A percentile compares a stretch with the other conserved stretches of the same genome.
Evolutionary conservation across 371 early-diverging fungal species (phyloP).

Genomic region (Ecytonucleospora hepatopenaei): DNA sequence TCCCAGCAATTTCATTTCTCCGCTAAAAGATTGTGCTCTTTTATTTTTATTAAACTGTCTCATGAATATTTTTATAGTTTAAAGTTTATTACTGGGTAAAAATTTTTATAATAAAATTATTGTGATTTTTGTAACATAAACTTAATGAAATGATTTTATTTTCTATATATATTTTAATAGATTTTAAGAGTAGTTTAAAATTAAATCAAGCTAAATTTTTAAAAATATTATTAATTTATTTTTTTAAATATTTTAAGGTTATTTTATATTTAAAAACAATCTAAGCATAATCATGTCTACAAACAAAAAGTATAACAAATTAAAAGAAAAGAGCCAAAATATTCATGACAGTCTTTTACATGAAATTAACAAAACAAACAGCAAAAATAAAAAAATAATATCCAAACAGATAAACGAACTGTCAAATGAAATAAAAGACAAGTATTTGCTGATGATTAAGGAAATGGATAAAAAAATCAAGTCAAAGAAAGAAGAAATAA

Average conservation of each 20-base stretch:
- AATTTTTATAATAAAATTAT: conserved; percentile 7
- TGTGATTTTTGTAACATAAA: no score
- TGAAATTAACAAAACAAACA: not conserved
- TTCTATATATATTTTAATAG: no score
- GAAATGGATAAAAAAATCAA: not conserved
- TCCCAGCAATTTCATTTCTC: conserved; percentile 65
- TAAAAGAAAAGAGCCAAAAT: not conserved
- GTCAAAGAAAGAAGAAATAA: not conserved
- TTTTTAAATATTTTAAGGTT: no score
- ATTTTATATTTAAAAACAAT: no score
- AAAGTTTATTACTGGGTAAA: not conserved
- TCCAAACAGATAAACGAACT: not conserved
- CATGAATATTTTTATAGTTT: not conserved
- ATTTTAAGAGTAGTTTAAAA: no score
- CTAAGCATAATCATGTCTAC: no score
- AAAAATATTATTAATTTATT: not conserved
- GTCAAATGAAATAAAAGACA: not conserved
- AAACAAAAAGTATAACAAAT: not conserved
- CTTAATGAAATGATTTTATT: no score
- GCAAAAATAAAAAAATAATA: not conserved
- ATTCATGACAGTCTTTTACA: not conserved
- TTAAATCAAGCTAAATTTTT: not conserved
- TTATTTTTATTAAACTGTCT: not conserved
- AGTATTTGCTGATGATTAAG: not conserved
- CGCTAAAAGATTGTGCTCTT: not conserved